Base-by-base conservation (phyloP, 164 flowering plant species). In the Vitis rotundifolia region DNA sequence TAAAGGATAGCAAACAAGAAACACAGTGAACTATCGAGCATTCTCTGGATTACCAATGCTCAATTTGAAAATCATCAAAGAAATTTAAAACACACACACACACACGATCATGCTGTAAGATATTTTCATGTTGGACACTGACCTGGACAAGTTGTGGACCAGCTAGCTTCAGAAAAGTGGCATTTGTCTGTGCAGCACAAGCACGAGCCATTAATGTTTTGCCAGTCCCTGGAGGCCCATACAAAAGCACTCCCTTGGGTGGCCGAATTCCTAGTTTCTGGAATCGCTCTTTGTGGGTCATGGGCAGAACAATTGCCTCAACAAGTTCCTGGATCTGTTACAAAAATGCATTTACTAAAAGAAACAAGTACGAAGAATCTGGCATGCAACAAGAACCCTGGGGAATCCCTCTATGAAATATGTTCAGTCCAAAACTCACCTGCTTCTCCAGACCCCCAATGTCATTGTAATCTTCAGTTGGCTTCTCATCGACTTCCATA, bases 401-500 rank as follows among this genome's bases (percentile, higher is more conserved):
- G 47, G 47, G 2, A 50, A 64, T 11, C 15, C 28, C 26, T 37
- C 44, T 37, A 37, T 37, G 13, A 49, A 18, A 2, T 54, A 29
- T 11, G 9, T 51, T 31, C 31, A n/a, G 50, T 52, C 13, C 13
- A 52, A 63, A 53, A 11, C 59, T 65, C 57, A 73, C 91, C 85
- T 87, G 91, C 77, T 84, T 84, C 73, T 87, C 91, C 50, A 86
- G 80, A 12, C 91, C 91, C 13, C 91, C 89, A 69, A 87, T 78
- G 62, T 87, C 91, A 73, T 82, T 87, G 75, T 87, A 87, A 59
- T 87, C 89, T 81, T 87, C 91, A 54, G 89, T 87, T 63, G 91
- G 91, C 68, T 87, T 87, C 78, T 87, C 91, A 69, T 87, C 91
- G 61, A 87, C 91, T 68, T 87, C 91, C 89, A 87, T 87, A 13